Evolutionary conservation across 2,329 filamentous ascomycete genomes (phyloP), one percentile per base, ranked within the genome.

Genomic region (Pseudopithomyces maydicus): DNA sequence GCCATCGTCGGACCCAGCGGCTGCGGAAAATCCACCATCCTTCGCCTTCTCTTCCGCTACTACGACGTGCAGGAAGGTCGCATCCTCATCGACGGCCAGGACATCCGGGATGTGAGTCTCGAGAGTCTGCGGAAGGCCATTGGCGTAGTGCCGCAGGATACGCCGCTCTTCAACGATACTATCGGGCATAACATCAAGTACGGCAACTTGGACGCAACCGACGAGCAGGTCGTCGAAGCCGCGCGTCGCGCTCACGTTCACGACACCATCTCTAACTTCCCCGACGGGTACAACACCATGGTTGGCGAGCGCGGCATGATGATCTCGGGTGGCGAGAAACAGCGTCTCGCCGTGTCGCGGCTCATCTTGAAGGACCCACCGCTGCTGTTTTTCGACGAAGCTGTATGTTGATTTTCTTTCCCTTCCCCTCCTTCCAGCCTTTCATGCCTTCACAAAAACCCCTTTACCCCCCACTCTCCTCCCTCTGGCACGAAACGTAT

Each of bases 121-220:
- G 91, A 96, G 52, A 96, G 90, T 35, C 81, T 99, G 26, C 88
- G 95, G 6, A 86, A 86, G 62, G 85, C 90, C 2, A 98, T 99
- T 62, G 95, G 95, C 20, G 94, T 99, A 15, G 95, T 99, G 0
- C 95, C 95, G 0, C 96, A 99, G 74, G 95, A 99, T 67, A 98
- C 95, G 0, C 93, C 95, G 0, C 82, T 99, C 1, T 99, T 99
- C 82, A 99, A 99, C 74, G 92, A 97, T 71, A 95, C 92, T 0
- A 94, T 99, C 56, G 90, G 90, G 72, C 92, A 97, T 75, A 99
- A 99, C 74, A 97, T 99, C 69, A 89, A 88, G 61, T 99, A 99
- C 74, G 95, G 95, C 49, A 86, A 90, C 64, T 85, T 98, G 61
- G 85, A 87, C 45, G 93, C 94, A 0, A 83, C 88, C 0, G 81